These are phyloP conservation scores for Citrus sp. DNA, from an alignment of 345 rosid genomes.

Conservation along the genomic window DNA sequence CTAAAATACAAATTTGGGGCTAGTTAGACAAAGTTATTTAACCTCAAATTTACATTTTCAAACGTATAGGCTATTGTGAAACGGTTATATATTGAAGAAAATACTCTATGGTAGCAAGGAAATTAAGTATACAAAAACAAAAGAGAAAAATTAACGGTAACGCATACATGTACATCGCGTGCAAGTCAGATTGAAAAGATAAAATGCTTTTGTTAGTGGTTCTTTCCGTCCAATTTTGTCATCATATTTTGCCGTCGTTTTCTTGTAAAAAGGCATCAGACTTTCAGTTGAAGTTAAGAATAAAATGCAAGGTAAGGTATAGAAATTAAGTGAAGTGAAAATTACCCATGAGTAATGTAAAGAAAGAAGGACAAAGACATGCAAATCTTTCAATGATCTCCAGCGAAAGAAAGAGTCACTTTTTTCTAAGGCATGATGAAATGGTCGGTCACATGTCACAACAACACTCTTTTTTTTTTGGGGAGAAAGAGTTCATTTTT, in stretches of 20 bases:
- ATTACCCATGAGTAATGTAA: neutral
- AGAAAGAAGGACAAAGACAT: slow-evolving; percentile 11
- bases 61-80: no score
- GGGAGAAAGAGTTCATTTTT: neutral
- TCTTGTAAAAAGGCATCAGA: neutral
- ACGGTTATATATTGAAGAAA: no score
- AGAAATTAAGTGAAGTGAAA: slow-evolving; percentile 13
- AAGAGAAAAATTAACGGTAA: neutral
- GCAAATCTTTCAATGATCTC: slow-evolving; percentile 19
- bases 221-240: neutral
- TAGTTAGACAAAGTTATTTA: no score
- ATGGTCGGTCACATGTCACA: slow-evolving; percentile 31
- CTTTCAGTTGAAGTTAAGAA: slow-evolving; percentile 23
- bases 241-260: neutral
- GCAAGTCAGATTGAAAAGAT: neutral
- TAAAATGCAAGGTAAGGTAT: neutral
- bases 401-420: neutral
- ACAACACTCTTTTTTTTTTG: neutral
- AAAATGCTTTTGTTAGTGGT: neutral
- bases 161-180: neutral
- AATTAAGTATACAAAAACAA: neutral
- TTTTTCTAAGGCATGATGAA: slow-evolving; percentile 6
- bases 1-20: no score
- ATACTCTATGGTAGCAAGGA: neutral
- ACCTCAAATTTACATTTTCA: no score